These are phyloP conservation scores for Syzygium jambos DNA, from an alignment of 345 rosid species.

Conservation along the genomic window DNA sequence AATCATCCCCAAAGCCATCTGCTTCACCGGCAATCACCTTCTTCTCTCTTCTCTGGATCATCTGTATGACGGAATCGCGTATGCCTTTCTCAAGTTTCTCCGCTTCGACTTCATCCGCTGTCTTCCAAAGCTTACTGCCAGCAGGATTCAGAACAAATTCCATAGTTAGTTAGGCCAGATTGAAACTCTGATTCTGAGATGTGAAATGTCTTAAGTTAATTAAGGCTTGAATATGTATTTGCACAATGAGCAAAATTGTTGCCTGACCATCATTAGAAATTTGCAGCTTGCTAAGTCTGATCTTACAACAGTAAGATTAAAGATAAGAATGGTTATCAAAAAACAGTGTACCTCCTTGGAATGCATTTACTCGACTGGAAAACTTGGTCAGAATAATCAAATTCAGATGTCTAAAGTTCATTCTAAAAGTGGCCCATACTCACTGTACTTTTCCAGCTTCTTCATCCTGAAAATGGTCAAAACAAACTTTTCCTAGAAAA, in stretches of 20 bases:
- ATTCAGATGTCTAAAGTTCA: neutral
- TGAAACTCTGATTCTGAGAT: neutral
- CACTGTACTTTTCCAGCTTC: neutral
- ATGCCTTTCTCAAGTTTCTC: constrained; percentile 8
- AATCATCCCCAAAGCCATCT: constrained; percentile 17
- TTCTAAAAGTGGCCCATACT: neutral
- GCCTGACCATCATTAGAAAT: neutral
- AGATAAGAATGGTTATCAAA: neutral
- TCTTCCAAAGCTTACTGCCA: constrained; percentile 16
- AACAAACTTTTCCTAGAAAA: neutral
- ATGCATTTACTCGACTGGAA: neutral
- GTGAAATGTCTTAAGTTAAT: neutral
- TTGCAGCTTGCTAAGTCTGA: neutral
- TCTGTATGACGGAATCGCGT: neutral
- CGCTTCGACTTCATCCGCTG: constrained; percentile 15
- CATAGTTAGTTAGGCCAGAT: neutral
- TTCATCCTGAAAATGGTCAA: neutral
- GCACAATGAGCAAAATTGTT: neutral
- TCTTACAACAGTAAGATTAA: neutral
- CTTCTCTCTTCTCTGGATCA: constrained; percentile 15
- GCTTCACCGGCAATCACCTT: neutral
- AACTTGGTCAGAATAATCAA: neutral
- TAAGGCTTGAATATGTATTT: neutral
- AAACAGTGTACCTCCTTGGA: neutral
- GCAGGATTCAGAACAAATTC: neutral